Percentiles rank a stretch among this genome's conserved stretches.
These are phyloP conservation scores for Boeremia lycopersici DNA, from an alignment of 2,329 filamentous ascomycete genomes.

Conservation along the genomic window DNA sequence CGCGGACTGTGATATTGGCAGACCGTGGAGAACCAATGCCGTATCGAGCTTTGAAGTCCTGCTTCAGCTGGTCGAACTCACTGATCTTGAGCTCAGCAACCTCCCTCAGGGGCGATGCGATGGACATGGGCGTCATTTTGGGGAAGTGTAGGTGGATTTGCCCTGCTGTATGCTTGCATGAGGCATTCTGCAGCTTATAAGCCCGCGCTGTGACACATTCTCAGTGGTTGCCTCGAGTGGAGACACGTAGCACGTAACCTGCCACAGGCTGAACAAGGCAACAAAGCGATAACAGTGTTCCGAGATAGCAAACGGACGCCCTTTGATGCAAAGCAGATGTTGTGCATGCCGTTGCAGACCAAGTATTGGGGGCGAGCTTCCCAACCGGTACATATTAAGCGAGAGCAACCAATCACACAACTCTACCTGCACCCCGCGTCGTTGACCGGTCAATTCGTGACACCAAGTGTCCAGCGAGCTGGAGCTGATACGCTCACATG, in stretches of 20 bases:
- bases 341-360: background rate
- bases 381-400: background rate
- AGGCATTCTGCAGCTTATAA: background rate
- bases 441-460: conserved; percentile 13
- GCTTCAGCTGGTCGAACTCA: conserved; percentile 61
- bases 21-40: conserved; percentile 17
- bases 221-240: background rate
- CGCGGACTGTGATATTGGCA: conserved; percentile 33
- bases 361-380: background rate
- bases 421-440: conserved; percentile 3
- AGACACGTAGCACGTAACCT: conserved; percentile 8
- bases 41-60: conserved; percentile 57
- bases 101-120: conserved; percentile 29
- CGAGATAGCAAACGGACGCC: background rate
- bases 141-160: background rate
- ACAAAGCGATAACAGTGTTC: background rate
- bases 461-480: background rate
- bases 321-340: background rate
- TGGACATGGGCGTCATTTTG: conserved; percentile 13
- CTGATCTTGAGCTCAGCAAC: conserved; percentile 54
- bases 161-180: background rate
- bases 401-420: conserved; percentile 1
- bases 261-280: background rate
- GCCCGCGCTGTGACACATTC: background rate
- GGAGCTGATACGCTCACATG: background rate